Percentiles rank a stretch among this genome's conserved stretches.
phyloP scores from a whole-genome alignment of 306 rosid genomes.

The Trifolium fragiferum region DNA sequence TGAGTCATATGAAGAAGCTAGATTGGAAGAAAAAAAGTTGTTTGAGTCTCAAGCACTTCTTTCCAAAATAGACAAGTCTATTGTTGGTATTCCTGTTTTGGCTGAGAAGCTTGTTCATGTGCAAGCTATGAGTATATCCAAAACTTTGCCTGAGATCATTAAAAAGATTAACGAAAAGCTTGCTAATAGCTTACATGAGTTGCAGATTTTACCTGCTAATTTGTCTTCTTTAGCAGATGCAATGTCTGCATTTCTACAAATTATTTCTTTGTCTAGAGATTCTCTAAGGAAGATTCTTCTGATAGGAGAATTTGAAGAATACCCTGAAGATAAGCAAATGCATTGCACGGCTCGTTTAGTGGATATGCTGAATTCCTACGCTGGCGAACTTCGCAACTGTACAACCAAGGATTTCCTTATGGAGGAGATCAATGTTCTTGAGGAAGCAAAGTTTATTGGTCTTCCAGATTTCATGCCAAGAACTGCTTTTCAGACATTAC shows the following conservation, averaged over 20 bases:
- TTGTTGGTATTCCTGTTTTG: constrained; percentile 61
- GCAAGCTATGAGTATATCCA: constrained; percentile 50
- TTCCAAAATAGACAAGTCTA: constrained; percentile 52
- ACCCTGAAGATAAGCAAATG: constrained; percentile 17
- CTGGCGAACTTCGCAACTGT: neutral
- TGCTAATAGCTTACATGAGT: constrained; percentile 29
- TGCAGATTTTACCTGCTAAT: constrained; percentile 39
- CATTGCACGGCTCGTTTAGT: constrained; percentile 53
- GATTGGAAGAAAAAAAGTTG: constrained; percentile 23
- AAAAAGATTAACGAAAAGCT: constrained; percentile 55
- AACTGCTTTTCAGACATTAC: constrained; percentile 35
- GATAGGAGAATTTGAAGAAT: constrained; percentile 51
- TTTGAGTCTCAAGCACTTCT: constrained; percentile 49
- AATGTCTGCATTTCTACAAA: constrained; percentile 42
- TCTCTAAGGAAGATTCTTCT: constrained; percentile 48
- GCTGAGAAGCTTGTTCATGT: constrained; percentile 56
- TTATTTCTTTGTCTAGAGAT: constrained; percentile 50
- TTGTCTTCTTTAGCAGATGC: constrained; percentile 50
- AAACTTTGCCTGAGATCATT: constrained; percentile 51
- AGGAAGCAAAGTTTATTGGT: constrained; percentile 53
- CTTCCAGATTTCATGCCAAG: constrained; percentile 60
- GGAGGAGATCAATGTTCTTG: constrained; percentile 45
- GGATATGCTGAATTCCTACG: constrained; percentile 20
- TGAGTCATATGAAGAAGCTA: neutral
- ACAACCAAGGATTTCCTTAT: neutral